A percentile compares a stretch with the other conserved stretches of the same genome.
Evolutionary conservation across 2,329 filamentous ascomycete genomes (phyloP).

Genomic region (Chalaropsis ovoidea): DNA sequence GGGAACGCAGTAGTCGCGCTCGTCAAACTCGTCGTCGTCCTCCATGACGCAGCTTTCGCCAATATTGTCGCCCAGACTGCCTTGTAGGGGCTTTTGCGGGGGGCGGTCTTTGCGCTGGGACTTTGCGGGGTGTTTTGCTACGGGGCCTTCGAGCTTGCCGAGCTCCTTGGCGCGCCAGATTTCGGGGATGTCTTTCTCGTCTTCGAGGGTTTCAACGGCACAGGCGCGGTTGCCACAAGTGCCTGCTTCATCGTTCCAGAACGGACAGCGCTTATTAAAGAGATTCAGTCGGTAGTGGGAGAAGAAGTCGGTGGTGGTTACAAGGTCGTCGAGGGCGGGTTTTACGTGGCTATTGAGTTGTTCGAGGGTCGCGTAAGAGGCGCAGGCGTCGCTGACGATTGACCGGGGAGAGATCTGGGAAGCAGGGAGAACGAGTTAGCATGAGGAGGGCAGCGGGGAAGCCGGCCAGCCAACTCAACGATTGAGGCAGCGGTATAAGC

Average conservation of each 20-base stretch:
- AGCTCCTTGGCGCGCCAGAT: constrained; percentile 89
- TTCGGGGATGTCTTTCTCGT: constrained; percentile 83
- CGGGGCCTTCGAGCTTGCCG: constrained; percentile 82
- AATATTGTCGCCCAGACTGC: constrained; percentile 71
- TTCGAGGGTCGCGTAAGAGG: constrained; percentile 85
- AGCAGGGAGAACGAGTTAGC: not conserved
- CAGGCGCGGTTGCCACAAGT: constrained; percentile 97
- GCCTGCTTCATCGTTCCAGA: constrained; percentile 86
- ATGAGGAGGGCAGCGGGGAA: constrained; percentile 18
- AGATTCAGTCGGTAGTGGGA: constrained; percentile 93
- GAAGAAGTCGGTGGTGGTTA: constrained; percentile 88
- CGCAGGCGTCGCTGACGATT: constrained; percentile 88
- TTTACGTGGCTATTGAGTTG: constrained; percentile 66
- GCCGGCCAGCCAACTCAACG: no score
- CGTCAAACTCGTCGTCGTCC: constrained; percentile 94
- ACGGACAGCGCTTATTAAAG: constrained; percentile 88
- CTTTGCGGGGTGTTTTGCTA: constrained; percentile 76
- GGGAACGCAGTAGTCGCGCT: constrained; percentile 90
- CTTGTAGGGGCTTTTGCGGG: constrained; percentile 60
- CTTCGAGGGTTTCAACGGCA: constrained; percentile 87
- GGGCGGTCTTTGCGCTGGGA: constrained; percentile 60
- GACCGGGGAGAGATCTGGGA: constrained; percentile 73
- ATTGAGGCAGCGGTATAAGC: not conserved
- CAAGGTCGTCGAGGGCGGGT: constrained; percentile 69
- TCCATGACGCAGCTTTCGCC: constrained; percentile 95